Evolutionary conservation across 1,284 basidiomycete species (phyloP).

Genomic region (Cutaneotrichosporon dermatis): DNA sequence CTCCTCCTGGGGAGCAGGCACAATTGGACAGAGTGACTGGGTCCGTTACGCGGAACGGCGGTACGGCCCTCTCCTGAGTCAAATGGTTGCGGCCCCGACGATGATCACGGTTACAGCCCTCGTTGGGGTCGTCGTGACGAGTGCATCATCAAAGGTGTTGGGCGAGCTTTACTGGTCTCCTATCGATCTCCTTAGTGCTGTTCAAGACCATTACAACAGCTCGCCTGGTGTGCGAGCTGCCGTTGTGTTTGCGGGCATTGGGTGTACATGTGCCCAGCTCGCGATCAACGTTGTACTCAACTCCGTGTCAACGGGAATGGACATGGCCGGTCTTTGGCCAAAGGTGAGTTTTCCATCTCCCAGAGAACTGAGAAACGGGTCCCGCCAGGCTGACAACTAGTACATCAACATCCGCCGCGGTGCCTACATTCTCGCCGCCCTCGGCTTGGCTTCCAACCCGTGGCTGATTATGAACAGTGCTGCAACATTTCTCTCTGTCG

Average conservation of each 20-base stretch:
- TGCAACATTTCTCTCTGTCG: constrained; percentile 44
- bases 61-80: constrained; percentile 23
- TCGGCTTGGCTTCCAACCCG: constrained; percentile 43
- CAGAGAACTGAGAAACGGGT: neutral
- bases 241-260: constrained; percentile 30
- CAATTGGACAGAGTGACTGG: constrained; percentile 33
- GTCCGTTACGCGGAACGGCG: constrained; percentile 31
- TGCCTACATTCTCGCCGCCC: constrained; percentile 31
- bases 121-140: constrained; percentile 33
- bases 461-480: constrained; percentile 45
- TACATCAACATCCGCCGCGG: constrained; percentile 51
- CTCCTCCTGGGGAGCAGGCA: constrained; percentile 29
- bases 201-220: constrained; percentile 30
- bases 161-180: constrained; percentile 30
- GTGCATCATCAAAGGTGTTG: constrained; percentile 20
- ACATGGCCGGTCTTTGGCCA: constrained; percentile 28
- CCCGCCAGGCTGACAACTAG: neutral
- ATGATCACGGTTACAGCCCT: constrained; percentile 29
- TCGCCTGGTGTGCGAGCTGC: constrained; percentile 29
- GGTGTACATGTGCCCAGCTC: constrained; percentile 22
- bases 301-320: constrained; percentile 32
- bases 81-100: constrained; percentile 27
- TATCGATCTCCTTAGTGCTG: constrained; percentile 24
- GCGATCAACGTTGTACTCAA: constrained; percentile 28
- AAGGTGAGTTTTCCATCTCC: neutral